Evolutionary conservation across 768 basidiomycete species (phyloP), one percentile per base, ranked within the genome.

Genomic region (Russula dissimulans): DNA sequence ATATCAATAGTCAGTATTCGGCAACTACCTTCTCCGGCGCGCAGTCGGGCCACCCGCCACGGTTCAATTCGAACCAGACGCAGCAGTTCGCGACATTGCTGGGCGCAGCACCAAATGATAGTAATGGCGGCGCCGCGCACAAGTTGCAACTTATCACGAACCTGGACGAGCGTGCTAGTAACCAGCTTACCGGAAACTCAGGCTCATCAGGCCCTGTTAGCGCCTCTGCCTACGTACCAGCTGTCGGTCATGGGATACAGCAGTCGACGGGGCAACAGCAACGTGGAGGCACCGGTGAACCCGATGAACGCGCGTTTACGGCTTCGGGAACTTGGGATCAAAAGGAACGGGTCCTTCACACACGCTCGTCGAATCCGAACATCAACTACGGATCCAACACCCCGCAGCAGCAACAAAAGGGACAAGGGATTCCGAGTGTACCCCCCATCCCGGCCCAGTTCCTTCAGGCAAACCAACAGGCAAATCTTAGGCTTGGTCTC

Each of bases 381-480:
- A 67, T 90, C 54, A 81, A 85, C 60, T 82, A 85, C 60, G 76
- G 78, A 2, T 86, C 86, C 51, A 52, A 42, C 12, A 57, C 60
- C 32, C 72, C 73, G 60, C 74, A 77, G 45, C 63, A 62, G 26
- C 57, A 65, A n/a, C 63, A 61, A 36, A 69, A 68, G 60, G 76
- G 73, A 10, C 66, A 70, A 39, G 66, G 67, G 32, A 73, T 87
- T 32, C 86, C 87, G 6, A 85, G 73, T 50, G 86, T 90, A 7
- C 89, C 89, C 2, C 75, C 83, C 38, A 85, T 91, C 60, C 89
- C 89, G 26, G 69, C 77, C 32, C 88, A 91, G 69, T 90, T 84
- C 67, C 74, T 89, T 26, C 53, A 43, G 18, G 42, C 42, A 14
- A 85, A 83, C 62, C 83, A 85, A 59, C 63, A 57, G 18, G 60